Base-by-base conservation (phyloP, 2,329 filamentous ascomycete species). In the Diaporthe sp. region DNA sequence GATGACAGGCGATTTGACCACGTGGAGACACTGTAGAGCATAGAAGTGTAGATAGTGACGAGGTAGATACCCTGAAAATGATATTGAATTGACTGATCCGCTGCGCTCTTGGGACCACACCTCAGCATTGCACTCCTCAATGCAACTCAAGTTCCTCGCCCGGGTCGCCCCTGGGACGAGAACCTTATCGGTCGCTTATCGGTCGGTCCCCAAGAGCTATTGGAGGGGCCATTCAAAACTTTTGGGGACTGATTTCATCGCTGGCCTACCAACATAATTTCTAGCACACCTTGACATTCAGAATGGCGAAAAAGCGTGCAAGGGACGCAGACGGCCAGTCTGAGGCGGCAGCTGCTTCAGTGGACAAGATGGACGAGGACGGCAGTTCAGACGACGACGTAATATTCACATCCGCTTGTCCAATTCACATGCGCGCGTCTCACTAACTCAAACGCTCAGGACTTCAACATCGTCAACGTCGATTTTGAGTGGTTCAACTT, bases 401-500 rank as follows among this genome's bases (percentile, higher is more conserved):
- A 78, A 76, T 72, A 76, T 58, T 76, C 61, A 68, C 63, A 50
- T 44, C n/a, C 72, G 19, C 51, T 27, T 69, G 63, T 51, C 59
- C 47, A 61, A 71, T 59, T 77, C 65, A 71, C 50, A 5, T 25
- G 61, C 35, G 37, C 37, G 35, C 30, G 69, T 50, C 35, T 39
- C 51, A n/a, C 74, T 78, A 71, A 81, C 74, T 76, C 72, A 8
- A 39, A 13, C 27, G 35, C 47, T 8, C 71, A 97, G 94, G 94
- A 98, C 80, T 93, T 95, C 80, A 94, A 98, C 81, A 93, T 96
- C 83, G 92, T 99, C 77, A 93, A 98, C 81, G 95, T 98, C 73
- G 96, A 98, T 78, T 99, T 99, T 80, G 97, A 99, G 86, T 98
- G 95, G 94, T 99, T 98, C 86, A 97, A 98, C 85, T 97, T 96